A percentile compares a stretch with the other conserved stretches of the same genome.
phyloP scores from a whole-genome alignment of 768 basidiomycete genomes.

The Macrolepiota albuminosa region DNA sequence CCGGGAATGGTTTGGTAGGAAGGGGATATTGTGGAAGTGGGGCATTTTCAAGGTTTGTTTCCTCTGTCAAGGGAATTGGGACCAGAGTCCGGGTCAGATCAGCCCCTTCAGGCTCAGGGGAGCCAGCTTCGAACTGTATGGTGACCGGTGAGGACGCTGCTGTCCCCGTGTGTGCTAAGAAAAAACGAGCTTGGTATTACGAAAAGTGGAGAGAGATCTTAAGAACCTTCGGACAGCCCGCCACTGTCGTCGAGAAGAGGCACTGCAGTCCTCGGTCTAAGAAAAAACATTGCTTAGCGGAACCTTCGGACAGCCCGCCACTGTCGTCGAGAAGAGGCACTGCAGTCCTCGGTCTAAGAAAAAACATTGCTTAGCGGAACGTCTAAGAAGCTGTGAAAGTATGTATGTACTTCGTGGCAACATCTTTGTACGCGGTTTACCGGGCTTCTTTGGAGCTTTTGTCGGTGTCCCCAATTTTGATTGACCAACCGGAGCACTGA shows the following conservation, averaged over 20 bases:
- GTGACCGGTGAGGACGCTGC: constrained; percentile 69
- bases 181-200: neutral
- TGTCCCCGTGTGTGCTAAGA: constrained; percentile 56
- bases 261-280: constrained; percentile 23
- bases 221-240: constrained; percentile 57
- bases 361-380: constrained; percentile 10
- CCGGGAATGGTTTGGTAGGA: constrained; percentile 79
- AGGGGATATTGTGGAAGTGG: constrained; percentile 73
- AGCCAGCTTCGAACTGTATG: constrained; percentile 39
- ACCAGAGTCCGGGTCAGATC: constrained; percentile 24
- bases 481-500: constrained; percentile 18
- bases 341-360: constrained; percentile 20
- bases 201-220: neutral
- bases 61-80: constrained; percentile 29
- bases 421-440: constrained; percentile 33
- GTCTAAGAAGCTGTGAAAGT: neutral
- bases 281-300: constrained; percentile 9
- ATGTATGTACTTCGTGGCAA: constrained; percentile 27
- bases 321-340: constrained; percentile 44
- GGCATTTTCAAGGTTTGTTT: constrained; percentile 50
- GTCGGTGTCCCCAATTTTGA: constrained; percentile 44
- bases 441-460: constrained; percentile 40
- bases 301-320: constrained; percentile 61
- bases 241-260: constrained; percentile 46
- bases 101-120: constrained; percentile 46